Evolutionary conservation across 352 stramenopile genomes (phyloP).

Genomic region (Phytophthora tentaculata): DNA sequence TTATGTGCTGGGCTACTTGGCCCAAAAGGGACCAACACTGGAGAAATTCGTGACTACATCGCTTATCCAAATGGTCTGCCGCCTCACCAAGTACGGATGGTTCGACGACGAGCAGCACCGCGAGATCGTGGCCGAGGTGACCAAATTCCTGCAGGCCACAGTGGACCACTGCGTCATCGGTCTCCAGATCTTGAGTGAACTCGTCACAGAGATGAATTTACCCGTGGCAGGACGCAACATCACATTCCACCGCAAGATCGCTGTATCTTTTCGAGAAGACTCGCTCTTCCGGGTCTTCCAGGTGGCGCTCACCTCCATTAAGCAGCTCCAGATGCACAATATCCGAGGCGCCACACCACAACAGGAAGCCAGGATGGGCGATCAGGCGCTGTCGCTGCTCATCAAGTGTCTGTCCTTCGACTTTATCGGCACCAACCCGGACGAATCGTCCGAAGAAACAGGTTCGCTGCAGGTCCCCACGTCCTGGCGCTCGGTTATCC

Average conservation of each 20-base stretch:
- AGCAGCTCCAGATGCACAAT: conserved; percentile 94
- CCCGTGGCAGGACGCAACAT: conserved; percentile 94
- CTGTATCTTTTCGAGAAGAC: conserved; percentile 97
- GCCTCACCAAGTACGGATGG: conserved; percentile 99
- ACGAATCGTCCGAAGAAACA: conserved; percentile 98
- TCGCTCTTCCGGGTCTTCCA: conserved; percentile 97
- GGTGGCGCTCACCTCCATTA: conserved; percentile 95
- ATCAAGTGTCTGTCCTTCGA: conserved; percentile 98
- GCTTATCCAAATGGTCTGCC: conserved; percentile 97
- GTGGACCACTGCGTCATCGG: conserved; percentile 98
- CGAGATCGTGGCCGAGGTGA: conserved; percentile 97
- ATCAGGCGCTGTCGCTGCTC: conserved; percentile 92
- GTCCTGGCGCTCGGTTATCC: conserved; percentile 94
- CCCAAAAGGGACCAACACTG: conserved; percentile 94
- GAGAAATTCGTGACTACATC: conserved; percentile 95
- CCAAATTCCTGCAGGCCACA: conserved; percentile 97
- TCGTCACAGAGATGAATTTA: conserved; percentile 98
- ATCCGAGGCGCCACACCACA: conserved; percentile 76
- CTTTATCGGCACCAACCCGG: conserved; percentile 99
- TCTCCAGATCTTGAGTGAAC: conserved; percentile 97
- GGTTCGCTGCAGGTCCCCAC: conserved; percentile 97
- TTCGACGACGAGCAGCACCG: conserved; percentile 97
- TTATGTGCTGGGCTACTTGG: conserved; percentile 98
- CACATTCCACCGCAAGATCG: conserved; percentile 98
- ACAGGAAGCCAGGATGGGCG: conserved; percentile 94